Evolutionary conservation across 495 filamentous ascomycete species (phyloP).

Genomic region (Penicillium maclennaniae): DNA sequence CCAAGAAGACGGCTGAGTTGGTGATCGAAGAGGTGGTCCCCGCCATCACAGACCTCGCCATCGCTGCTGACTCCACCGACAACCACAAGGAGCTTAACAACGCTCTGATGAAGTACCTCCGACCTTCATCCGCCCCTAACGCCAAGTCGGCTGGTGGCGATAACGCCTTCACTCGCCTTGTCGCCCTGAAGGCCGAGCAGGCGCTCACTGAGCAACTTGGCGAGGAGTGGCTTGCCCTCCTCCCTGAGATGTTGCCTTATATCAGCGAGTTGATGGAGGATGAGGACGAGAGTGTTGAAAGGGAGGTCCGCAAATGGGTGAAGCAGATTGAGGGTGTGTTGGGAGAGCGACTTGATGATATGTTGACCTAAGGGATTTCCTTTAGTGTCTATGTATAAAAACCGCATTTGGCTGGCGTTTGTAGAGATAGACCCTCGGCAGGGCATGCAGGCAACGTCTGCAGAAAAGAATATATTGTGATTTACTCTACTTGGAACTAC

Average conservation of each 20-base stretch:
- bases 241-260: conserved; percentile 92
- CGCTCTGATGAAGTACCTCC: conserved; percentile 68
- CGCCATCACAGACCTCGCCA: conserved; percentile 71
- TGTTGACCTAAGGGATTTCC: conserved; percentile 63
- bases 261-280: conserved; percentile 95
- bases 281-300: conserved; percentile 87
- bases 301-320: conserved; percentile 83
- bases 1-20: conserved; percentile 27
- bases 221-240: conserved; percentile 84
- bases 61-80: conserved; percentile 71
- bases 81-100: conserved; percentile 85
- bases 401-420: conserved; percentile 28
- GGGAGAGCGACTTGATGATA: conserved; percentile 82
- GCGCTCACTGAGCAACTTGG: conserved; percentile 72
- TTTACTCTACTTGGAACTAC: not conserved
- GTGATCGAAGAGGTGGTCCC: conserved; percentile 49
- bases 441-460: conserved; percentile 9
- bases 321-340: conserved; percentile 79
- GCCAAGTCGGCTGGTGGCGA: conserved; percentile 49
- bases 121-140: conserved; percentile 60
- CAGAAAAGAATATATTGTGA: conserved; percentile 10
- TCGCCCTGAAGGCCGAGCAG: conserved; percentile 74
- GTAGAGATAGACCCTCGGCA: conserved; percentile 16
- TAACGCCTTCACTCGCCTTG: conserved; percentile 55
- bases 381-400: conserved; percentile 24